Evolutionary conservation across 371 early-diverging fungal genomes (phyloP).

Genomic region (Mucor piriformis): DNA sequence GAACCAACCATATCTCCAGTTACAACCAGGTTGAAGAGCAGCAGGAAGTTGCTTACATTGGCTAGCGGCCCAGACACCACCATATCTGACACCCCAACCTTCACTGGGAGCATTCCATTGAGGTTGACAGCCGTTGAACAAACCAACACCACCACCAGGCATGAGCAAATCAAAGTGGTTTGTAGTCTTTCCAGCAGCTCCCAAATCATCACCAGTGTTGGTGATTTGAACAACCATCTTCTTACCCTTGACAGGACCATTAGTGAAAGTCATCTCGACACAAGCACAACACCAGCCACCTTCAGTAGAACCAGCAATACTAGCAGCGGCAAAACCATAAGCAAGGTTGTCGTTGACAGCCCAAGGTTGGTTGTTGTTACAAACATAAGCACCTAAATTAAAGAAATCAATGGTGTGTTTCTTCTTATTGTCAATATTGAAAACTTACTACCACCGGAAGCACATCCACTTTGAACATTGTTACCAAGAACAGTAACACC

Average conservation of each 20-base stretch:
- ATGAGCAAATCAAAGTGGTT: slow-evolving; percentile 48
- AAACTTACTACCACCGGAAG: slow-evolving; percentile 25
- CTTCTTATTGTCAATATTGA: too few species aligned
- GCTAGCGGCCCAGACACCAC: slow-evolving; percentile 32
- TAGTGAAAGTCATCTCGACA: slow-evolving; percentile 44
- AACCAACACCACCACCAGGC: slow-evolving; percentile 52
- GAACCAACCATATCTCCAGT: slow-evolving; percentile 45
- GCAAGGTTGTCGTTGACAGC: slow-evolving; percentile 34
- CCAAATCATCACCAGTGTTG: slow-evolving; percentile 46
- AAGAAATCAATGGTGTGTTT: too few species aligned
- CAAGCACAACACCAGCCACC: slow-evolving; percentile 43
- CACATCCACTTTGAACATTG: slow-evolving; percentile 36
- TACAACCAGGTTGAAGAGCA: slow-evolving; percentile 40
- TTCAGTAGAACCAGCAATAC: slow-evolving; percentile 31
- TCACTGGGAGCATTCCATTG: slow-evolving; percentile 38
- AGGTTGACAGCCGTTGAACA: slow-evolving; percentile 41
- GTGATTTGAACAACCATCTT: slow-evolving; percentile 49
- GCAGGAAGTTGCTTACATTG: slow-evolving; percentile 35
- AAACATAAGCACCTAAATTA: slow-evolving; percentile 29
- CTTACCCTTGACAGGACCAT: slow-evolving; percentile 34
- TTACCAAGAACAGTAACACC: slow-evolving; percentile 31
- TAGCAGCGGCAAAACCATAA: slow-evolving; percentile 53
- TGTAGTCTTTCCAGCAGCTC: not conserved
- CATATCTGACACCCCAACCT: slow-evolving; percentile 47
- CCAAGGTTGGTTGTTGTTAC: slow-evolving; percentile 49